Conservation (phyloP, 345 rosid species). For the Cardamine resedifolia region DNA sequence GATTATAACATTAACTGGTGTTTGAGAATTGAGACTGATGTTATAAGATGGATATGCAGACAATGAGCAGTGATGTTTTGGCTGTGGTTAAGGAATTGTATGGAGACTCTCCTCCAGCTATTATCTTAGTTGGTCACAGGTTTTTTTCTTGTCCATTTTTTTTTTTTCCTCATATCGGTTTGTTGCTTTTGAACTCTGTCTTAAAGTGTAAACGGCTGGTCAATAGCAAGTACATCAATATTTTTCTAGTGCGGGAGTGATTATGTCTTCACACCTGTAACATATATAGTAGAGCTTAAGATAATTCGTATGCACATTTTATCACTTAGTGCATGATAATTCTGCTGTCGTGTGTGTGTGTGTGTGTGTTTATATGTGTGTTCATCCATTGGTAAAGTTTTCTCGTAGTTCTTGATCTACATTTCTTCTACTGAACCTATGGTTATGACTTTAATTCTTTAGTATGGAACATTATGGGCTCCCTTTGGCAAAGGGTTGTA, state of each 20-base stretch:
- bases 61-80: constrained; percentile 84
- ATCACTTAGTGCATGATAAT: not conserved
- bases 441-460: not conserved
- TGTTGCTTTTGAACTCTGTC: not conserved
- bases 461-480: not conserved
- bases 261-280: not conserved
- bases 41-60: constrained; percentile 50
- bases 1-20: not conserved
- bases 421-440: not conserved
- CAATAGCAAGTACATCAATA: not conserved
- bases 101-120: constrained; percentile 89
- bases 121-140: constrained; percentile 97
- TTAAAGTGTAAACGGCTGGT: not conserved
- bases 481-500: not conserved
- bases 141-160: constrained; percentile 22
- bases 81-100: constrained; percentile 78
- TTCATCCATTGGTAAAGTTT: not conserved
- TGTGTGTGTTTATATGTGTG: not conserved
- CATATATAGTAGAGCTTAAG: not conserved
- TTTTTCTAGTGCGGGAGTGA: not conserved
- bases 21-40: constrained; percentile 17
- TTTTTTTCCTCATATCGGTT: not conserved
- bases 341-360: not conserved
- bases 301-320: not conserved
- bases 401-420: constrained; percentile 1